These are phyloP conservation scores for Aspergillus ustus DNA, from an alignment of 2,329 filamentous ascomycete genomes.

Conservation along the genomic window DNA sequence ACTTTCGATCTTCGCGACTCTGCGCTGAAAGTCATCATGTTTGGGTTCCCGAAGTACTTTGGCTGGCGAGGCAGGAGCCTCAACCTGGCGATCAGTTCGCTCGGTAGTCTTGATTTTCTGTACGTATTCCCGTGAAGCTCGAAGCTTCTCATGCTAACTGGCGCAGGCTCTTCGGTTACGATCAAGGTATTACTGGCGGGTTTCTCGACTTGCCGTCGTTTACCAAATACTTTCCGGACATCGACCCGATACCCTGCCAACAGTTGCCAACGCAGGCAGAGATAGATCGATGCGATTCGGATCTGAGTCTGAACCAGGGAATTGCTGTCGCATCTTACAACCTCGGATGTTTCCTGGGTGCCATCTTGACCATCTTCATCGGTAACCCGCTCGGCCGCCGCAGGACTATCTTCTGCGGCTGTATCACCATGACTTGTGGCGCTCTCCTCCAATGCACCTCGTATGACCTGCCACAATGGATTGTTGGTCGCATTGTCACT, in stretches of 20 bases:
- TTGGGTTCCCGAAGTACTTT: constrained; percentile 34
- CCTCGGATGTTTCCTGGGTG: constrained; percentile 53
- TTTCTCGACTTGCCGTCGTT: constrained; percentile 48
- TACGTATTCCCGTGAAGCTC: constrained; percentile 15
- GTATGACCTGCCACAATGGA: constrained; percentile 25
- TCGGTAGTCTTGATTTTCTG: constrained; percentile 49
- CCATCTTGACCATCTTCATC: constrained; percentile 22
- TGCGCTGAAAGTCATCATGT: constrained; percentile 28
- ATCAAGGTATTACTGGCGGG: constrained; percentile 49
- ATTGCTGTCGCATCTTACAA: constrained; percentile 49
- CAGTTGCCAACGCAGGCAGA: not conserved
- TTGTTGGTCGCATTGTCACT: constrained; percentile 27
- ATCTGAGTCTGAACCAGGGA: constrained; percentile 35
- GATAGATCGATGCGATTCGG: constrained; percentile 2
- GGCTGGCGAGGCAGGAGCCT: constrained; percentile 33
- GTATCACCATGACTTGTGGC: constrained; percentile 23
- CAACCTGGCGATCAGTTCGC: constrained; percentile 45
- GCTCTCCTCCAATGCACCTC: constrained; percentile 26
- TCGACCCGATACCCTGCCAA: constrained; percentile 24
- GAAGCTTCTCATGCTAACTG: constrained; percentile 19
- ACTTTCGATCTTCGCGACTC: constrained; percentile 15
- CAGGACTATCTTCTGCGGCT: constrained; percentile 22
- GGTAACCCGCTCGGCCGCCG: constrained; percentile 23
- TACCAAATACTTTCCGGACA: constrained; percentile 43
- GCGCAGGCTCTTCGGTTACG: constrained; percentile 42